Evolutionary conservation across 768 basidiomycete species (phyloP), one percentile per base, ranked within the genome.

Genomic region (Daedalea quercina): DNA sequence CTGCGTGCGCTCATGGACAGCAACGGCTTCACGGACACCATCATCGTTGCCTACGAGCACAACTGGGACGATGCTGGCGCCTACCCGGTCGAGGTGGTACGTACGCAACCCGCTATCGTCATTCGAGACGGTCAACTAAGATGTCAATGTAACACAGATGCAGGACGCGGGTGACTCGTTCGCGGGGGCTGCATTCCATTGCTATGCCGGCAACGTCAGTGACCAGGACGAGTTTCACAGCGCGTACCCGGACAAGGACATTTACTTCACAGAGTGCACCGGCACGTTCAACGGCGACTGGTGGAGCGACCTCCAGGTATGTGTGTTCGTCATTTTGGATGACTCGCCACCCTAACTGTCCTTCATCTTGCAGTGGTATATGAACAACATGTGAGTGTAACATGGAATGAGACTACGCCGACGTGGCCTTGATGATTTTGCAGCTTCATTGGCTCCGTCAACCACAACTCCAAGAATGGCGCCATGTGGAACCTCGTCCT

Each of bases 401-500:
- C 63, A 70, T 47, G 52, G 45, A 47, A 44, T 63, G 9, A 48
- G 37, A 19, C 37, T 15, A n/a, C n/a, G n/a, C n/a, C n/a, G n/a
- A n/a, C n/a, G n/a, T n/a, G n/a, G n/a, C n/a, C n/a, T n/a, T n/a
- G n/a, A n/a, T n/a, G n/a, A n/a, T n/a, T n/a, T n/a, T n/a, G 15
- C 42, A 69, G 68, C 15, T 76, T 73, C 62, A 73, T 75, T 31
- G 74, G 77, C n/a, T 53, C 71, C 4, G 57, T 76, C 20, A 61
- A 69, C 52, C 69, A 73, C 59, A 71, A 72, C 56, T 58, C 74
- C 6, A 69, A 66, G 47, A 63, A 78, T 34, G 84, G 72, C 0
- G 68, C 89, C 20, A 85, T 87, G 81, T 90, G 87, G 86, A 87
- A 86, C 60, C 67, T 88, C 41, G 87, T 84, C 0, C 73, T 85